A percentile compares a stretch with the other conserved stretches of the same genome.
These are phyloP conservation scores for Maudiozyma pseudohumilis DNA, from an alignment of 805 yeast genomes.

Conservation along the genomic window DNA sequence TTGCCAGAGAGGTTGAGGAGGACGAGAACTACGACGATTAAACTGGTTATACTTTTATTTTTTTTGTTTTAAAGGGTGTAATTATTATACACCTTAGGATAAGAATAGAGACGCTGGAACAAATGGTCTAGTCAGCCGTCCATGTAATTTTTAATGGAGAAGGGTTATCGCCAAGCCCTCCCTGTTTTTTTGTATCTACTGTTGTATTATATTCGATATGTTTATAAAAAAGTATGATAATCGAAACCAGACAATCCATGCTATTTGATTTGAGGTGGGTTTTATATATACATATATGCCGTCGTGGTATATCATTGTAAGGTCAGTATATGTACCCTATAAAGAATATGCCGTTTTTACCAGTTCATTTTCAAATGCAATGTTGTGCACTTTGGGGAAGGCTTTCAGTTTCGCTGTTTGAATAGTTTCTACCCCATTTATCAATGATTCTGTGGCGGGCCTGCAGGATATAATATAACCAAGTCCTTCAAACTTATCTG, in stretches of 20 bases:
- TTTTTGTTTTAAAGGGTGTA: not conserved
- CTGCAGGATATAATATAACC: slow-evolving; percentile 24
- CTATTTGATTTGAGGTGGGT: too few relatives aligned
- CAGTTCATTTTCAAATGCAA: slow-evolving; percentile 1
- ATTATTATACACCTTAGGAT: too few relatives aligned
- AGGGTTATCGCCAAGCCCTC: too few relatives aligned
- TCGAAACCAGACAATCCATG: too few relatives aligned
- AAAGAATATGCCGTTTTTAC: slow-evolving; percentile 1
- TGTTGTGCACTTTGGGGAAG: slow-evolving; percentile 1
- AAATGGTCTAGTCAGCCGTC: too few relatives aligned
- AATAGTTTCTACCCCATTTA: not conserved
- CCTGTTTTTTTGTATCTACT: not conserved
- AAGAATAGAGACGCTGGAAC: too few relatives aligned
- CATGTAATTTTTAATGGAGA: too few relatives aligned
- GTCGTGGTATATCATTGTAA: too few relatives aligned
- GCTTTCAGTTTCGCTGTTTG: not conserved
- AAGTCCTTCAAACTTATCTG: slow-evolving; percentile 38
- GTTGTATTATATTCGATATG: not conserved
- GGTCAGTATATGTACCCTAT: not conserved
- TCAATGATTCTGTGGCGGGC: not conserved
- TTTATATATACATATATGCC: too few relatives aligned
- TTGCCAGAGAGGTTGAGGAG: slow-evolving; percentile 34
- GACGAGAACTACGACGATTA: slow-evolving; percentile 39
- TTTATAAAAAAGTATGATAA: too few relatives aligned
- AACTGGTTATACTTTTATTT: slow-evolving; percentile 6